Evolutionary conservation across 1,284 basidiomycete species (phyloP), one percentile per base, ranked within the genome.

Genomic region (Apiotrichum brassicae): DNA sequence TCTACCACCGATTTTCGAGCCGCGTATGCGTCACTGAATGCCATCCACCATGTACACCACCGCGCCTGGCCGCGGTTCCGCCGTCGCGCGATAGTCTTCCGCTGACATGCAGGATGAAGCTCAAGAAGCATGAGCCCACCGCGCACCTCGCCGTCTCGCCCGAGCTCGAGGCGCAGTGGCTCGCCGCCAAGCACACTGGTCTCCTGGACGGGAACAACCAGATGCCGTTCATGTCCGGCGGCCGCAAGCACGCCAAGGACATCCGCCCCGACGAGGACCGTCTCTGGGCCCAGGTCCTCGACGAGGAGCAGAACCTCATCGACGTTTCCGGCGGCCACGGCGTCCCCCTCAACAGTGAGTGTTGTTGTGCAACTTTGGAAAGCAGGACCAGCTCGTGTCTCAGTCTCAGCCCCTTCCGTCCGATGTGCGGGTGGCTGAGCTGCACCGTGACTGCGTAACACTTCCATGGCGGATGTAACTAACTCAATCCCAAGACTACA

Each of bases 311-410:
- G 68, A 77, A 58, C 43, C 32, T 43, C 40, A 24, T 37, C 16
- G 39, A 46, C 22, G 63, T 80, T 57, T 82, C 85, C 56, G 86
- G 83, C 50, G 91, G 90, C 34, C 94, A 98, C 73, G 76, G 77
- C 44, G 88, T 97, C 40, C 94, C 94, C 53, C 79, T 98, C 43
- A 86, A 80, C 66, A 94, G 92, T 95, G 65, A 58, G 87, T 81
- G 18, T 3, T 22, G 14, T 25, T 16, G 12, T 20, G 35, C 34
- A 30, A 28, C 13, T n/a, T n/a, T n/a, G n/a, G n/a, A n/a, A n/a
- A n/a, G n/a, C n/a, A n/a, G n/a, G n/a, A n/a, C n/a, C n/a, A n/a
- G n/a, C n/a, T n/a, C n/a, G n/a, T n/a, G n/a, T n/a, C n/a, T n/a
- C 20, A 26, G 30, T 42, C 22, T 43, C 43, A 46, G 36, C 43